These are phyloP conservation scores for Albatrellus sp. DNA, from an alignment of 1,284 basidiomycete genomes.

Conservation along the genomic window DNA sequence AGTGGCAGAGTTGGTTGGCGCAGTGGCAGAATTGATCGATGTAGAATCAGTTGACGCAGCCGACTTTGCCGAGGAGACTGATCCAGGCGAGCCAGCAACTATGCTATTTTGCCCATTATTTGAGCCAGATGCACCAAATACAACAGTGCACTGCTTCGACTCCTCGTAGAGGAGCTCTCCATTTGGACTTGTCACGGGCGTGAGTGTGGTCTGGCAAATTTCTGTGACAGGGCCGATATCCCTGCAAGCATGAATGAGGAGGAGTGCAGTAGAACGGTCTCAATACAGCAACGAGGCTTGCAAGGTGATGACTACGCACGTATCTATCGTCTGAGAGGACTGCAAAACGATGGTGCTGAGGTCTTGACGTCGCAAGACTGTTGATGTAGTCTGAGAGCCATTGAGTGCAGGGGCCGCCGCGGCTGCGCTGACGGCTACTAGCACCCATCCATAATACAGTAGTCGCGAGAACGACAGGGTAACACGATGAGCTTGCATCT, in stretches of 20 bases:
- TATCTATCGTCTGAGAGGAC: constrained; percentile 15
- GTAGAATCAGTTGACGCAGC: constrained; percentile 8
- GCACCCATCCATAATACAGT: not conserved
- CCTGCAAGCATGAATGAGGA: not conserved
- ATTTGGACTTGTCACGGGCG: constrained; percentile 30
- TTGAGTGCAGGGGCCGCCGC: constrained; percentile 7
- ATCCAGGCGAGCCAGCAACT: constrained; percentile 11
- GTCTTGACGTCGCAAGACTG: constrained; percentile 12
- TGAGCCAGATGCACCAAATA: too few species aligned
- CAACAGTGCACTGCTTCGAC: constrained; percentile 42
- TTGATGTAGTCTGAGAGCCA: not conserved
- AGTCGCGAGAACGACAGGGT: not conserved
- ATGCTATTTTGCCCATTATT: constrained; percentile 7
- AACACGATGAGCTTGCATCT: not conserved
- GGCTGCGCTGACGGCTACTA: constrained; percentile 7
- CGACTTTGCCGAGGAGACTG: constrained; percentile 3
- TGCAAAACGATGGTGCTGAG: not conserved
- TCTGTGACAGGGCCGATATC: constrained; percentile 28
- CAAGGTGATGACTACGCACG: constrained; percentile 18
- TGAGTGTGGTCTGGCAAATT: constrained; percentile 53
- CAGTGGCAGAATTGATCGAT: not conserved
- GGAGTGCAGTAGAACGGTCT: not conserved
- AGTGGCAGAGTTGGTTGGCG: constrained; percentile 2
- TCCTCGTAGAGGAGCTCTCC: constrained; percentile 42
- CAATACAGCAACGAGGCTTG: not conserved